These are phyloP conservation scores for Actinomucor elegans DNA, from an alignment of 371 early-diverging fungal genomes.

Conservation along the genomic window DNA sequence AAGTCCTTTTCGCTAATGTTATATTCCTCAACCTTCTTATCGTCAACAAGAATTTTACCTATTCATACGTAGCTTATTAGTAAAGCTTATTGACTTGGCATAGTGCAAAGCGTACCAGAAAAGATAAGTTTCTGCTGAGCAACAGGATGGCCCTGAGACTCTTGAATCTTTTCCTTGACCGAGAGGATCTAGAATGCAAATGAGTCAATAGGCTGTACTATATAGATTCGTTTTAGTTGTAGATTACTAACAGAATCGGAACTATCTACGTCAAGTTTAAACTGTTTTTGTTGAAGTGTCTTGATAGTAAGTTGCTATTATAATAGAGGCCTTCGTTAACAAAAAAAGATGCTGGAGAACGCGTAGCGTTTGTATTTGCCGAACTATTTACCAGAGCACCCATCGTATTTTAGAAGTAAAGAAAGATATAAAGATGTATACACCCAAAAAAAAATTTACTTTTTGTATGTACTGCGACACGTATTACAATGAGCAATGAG, in stretches of 20 bases:
- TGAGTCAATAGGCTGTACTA: not conserved
- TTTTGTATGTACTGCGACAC: slow-evolving; percentile 5
- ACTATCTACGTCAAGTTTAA: slow-evolving; percentile 80
- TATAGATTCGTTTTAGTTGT: no score
- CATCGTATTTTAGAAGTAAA: slow-evolving; percentile 6
- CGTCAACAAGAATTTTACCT: slow-evolving; percentile 91
- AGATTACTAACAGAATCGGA: slow-evolving; percentile 57
- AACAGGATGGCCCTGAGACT: slow-evolving; percentile 67
- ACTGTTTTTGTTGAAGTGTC: slow-evolving; percentile 84
- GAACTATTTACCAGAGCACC: slow-evolving; percentile 21
- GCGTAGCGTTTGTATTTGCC: no score
- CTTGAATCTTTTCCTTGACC: slow-evolving; percentile 80
- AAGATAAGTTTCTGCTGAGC: slow-evolving; percentile 85
- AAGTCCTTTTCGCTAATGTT: slow-evolving; percentile 90
- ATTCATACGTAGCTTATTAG: not conserved
- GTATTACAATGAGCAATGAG: no score
- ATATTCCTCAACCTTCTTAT: slow-evolving; percentile 71
- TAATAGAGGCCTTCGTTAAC: no score
- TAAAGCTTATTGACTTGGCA: not conserved
- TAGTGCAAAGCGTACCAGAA: slow-evolving; percentile 53
- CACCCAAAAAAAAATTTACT: slow-evolving; percentile 8
- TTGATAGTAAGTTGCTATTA: slow-evolving; percentile 84
- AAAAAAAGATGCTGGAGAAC: no score
- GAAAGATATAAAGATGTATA: not conserved
- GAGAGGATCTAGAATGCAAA: slow-evolving; percentile 50